Percentiles rank a stretch among this genome's conserved stretches.
phyloP scores from a whole-genome alignment of 768 basidiomycete species.

The Lactarius hengduanensis region DNA sequence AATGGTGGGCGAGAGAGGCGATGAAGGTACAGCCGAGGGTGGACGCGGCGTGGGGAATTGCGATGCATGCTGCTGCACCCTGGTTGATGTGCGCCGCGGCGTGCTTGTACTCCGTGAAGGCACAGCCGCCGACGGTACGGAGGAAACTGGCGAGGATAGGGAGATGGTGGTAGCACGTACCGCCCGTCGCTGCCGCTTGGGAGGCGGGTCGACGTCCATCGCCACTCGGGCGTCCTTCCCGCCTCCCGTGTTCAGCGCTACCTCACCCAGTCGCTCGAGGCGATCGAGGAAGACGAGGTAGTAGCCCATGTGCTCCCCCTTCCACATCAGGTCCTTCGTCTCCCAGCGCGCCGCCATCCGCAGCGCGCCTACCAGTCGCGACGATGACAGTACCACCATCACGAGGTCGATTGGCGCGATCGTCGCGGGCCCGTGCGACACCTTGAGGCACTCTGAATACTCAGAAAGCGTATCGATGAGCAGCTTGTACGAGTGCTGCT shows the following conservation, averaged over 20 bases:
- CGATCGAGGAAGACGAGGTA: constrained; percentile 15
- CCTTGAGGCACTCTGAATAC: background rate
- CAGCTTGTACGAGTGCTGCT: constrained; percentile 19
- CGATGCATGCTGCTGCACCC: background rate
- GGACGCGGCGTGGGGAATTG: background rate
- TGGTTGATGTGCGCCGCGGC: background rate
- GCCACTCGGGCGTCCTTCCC: background rate
- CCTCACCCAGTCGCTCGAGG: constrained; percentile 7
- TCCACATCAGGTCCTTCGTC: constrained; percentile 22
- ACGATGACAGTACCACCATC: constrained; percentile 10
- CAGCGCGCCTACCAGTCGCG: constrained; percentile 16
- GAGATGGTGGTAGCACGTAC: too few relatives aligned
- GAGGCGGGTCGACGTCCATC: constrained; percentile 15
- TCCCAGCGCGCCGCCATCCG: constrained; percentile 20
- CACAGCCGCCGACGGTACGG: background rate
- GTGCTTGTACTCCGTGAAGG: background rate
- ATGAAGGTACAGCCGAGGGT: background rate
- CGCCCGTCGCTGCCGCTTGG: constrained; percentile 4
- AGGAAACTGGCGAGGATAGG: background rate
- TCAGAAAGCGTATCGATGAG: constrained; percentile 15
- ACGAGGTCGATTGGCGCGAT: constrained; percentile 28
- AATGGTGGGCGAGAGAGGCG: background rate
- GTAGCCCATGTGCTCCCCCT: constrained; percentile 12
- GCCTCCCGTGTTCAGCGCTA: background rate
- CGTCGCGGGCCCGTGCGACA: constrained; percentile 18